A percentile compares a stretch with the other conserved stretches of the same genome.
phyloP scores from a whole-genome alignment of 2,329 filamentous ascomycete genomes.

The Clonostachys rhizophaga region DNA sequence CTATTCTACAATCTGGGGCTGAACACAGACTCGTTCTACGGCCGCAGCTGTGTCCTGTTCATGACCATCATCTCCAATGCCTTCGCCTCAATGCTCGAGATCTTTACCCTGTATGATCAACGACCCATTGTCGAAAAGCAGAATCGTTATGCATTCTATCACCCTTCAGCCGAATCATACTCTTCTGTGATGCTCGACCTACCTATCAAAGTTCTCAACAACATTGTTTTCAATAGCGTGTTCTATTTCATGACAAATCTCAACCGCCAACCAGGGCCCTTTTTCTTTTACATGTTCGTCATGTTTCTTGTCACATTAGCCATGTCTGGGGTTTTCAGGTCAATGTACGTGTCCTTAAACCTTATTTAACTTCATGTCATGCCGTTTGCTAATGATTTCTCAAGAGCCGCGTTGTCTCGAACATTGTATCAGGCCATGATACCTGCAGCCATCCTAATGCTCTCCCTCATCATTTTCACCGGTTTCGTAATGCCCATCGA shows the following conservation, averaged over 20 bases:
- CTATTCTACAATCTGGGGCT: conserved; percentile 50
- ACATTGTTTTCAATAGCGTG: conserved; percentile 45
- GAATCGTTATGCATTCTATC: conserved; percentile 43
- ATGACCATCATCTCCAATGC: conserved; percentile 57
- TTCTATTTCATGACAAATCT: conserved; percentile 7
- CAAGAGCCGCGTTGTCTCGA: conserved; percentile 58
- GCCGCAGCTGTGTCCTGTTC: conserved; percentile 53
- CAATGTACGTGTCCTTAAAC: conserved; percentile 60
- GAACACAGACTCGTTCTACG: conserved; percentile 45
- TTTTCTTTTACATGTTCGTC: conserved; percentile 59
- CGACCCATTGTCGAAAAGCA: conserved; percentile 45
- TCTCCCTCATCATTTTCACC: conserved; percentile 39
- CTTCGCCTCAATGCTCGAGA: conserved; percentile 51
- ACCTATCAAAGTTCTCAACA: conserved; percentile 50
- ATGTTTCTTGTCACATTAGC: conserved; percentile 67
- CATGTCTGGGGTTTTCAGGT: conserved; percentile 34
- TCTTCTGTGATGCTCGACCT: conserved; percentile 50
- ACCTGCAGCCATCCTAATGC: conserved; percentile 25
- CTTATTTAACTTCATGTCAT: conserved; percentile 28
- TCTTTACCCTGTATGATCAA: conserved; percentile 36
- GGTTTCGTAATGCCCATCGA: conserved; percentile 33
- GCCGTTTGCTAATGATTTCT: conserved; percentile 25
- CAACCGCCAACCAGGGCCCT: not conserved
- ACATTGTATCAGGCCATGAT: conserved; percentile 57
- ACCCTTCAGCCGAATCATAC: conserved; percentile 46